Evolutionary conservation across 768 basidiomycete species (phyloP).

Genomic region (Calvatia gigantea): DNA sequence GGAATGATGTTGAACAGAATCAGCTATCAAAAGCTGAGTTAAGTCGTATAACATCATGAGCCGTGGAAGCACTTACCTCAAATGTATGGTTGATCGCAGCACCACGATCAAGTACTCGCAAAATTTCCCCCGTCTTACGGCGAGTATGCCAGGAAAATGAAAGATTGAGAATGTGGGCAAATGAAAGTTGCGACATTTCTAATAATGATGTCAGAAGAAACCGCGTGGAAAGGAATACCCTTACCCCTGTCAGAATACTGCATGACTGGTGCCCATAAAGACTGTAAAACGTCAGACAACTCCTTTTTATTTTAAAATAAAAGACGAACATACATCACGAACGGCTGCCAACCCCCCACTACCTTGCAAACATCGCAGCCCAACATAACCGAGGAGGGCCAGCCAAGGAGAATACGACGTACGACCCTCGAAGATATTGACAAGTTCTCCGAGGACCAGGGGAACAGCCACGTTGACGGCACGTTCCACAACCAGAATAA

Average conservation of each 20-base stretch:
- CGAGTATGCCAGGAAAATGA: slow-evolving; percentile 82
- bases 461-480: slow-evolving; percentile 75
- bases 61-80: slow-evolving; percentile 40
- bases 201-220: background rate
- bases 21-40: slow-evolving; percentile 36
- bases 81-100: slow-evolving; percentile 83
- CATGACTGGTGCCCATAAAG: slow-evolving; percentile 85
- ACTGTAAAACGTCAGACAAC: slow-evolving; percentile 27
- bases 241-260: slow-evolving; percentile 77
- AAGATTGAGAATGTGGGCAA: slow-evolving; percentile 83
- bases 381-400: slow-evolving; percentile 64
- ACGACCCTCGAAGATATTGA: slow-evolving; percentile 50
- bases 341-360: slow-evolving; percentile 72
- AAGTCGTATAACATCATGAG: too few relatives aligned
- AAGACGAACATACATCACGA: slow-evolving; percentile 40
- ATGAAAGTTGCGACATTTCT: slow-evolving; percentile 87
- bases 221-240: slow-evolving; percentile 9
- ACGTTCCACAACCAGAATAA: slow-evolving; percentile 71
- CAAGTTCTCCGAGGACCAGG: slow-evolving; percentile 61
- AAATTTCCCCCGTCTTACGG: slow-evolving; percentile 81
- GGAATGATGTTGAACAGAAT: slow-evolving; percentile 84
- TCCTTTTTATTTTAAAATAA: background rate
- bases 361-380: slow-evolving; percentile 70
- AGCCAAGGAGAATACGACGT: slow-evolving; percentile 57
- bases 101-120: slow-evolving; percentile 79